Evolutionary conservation across 2,329 filamentous ascomycete species (phyloP), one percentile per base, ranked within the genome.

Genomic region (Clarireedia sp.): DNA sequence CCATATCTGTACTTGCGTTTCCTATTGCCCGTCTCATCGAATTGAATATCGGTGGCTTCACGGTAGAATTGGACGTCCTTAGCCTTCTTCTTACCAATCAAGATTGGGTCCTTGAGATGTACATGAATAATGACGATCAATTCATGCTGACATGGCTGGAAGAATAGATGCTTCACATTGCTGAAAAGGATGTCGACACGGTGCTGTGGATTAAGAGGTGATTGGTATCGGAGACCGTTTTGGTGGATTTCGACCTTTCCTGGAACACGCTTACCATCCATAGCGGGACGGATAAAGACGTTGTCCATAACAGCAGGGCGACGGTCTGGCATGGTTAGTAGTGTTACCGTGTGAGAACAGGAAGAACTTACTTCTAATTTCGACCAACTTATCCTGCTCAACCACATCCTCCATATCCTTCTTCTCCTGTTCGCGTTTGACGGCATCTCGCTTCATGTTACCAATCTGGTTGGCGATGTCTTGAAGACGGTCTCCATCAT

Each of bases 401-500:
- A 99, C 91, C 21, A 99, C 94, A 71, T 99, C 94, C 70, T 99
- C 94, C 87, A 99, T 87, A 65, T 99, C 92, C 75, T 99, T 99
- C 82, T 97, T 96, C 73, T 96, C 92, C 67, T 96, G 91, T 71
- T 99, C 94, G 65, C 90, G 88, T 72, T 95, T 91, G 43, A 89
- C 82, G 5, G 89, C 85, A 63, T 92, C 89, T 69, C 94, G 95
- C 76, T 96, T 95, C 77, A 99, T 86, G 67, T 96, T 94, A 10
- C 90, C 92, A 65, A 99, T 97, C 67, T 95, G 89, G 59, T 87
- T 87, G 12, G 90, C 87, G 63, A 99, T 94, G 66, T 95, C 89
- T 57, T 89, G 86, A 69, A 99, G 90, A 60, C 92, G 85, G 59
- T 90, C 83, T 57, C 90, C 86, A 68, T 97, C 89, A 60, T 88